Evolutionary conservation across 2,329 filamentous ascomycete genomes (phyloP), one percentile per base, ranked within the genome.

Genomic region (Colletotrichum chrysophilum): DNA sequence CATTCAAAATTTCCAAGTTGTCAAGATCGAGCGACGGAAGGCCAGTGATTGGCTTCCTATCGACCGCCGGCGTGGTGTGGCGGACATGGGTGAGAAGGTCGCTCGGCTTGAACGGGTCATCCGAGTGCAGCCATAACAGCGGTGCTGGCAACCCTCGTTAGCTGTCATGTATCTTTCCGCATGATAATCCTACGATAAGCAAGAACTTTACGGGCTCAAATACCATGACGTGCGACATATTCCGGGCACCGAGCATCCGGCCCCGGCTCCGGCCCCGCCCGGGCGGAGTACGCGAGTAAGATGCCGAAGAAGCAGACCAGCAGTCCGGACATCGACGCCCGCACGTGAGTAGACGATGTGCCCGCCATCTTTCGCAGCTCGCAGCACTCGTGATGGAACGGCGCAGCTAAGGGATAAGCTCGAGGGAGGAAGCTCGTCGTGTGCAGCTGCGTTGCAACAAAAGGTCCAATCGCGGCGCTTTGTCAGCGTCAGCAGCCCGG

Each of bases 101-200:
- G 67, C 80, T 77, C 4, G 81, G 82, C 24, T 77, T 79, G 60
- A 79, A 83, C 2, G 79, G 80, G 34, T 83, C 82, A 9, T 83
- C 78, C 3, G 82, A 81, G 71, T 83, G 82, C 30, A 83, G 77
- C 82, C 81, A 82, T 2, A 83, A 58, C 12, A 83, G 70, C 16
- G 82, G 82, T 18, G 82, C 82, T 83, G 75, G 48, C 61, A 14
- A 7, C 7, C 55, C 13, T 26, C 12, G 24, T 58, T 30, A 38
- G 32, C 7, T 10, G 21, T 13, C n/a, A 43, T 7, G 5, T 18
- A 28, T 12, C 10, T 10, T 64, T 2, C 8, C 10, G 9, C 34
- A 28, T 12, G 14, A 30, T 0, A 7, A 43, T 43, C 36, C 21
- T 28, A 24, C 30, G 24, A 36, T 18, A 21, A 26, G 18, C 30